Conservation (phyloP, 768 basidiomycete genomes). For the Auricularia sp. region DNA sequence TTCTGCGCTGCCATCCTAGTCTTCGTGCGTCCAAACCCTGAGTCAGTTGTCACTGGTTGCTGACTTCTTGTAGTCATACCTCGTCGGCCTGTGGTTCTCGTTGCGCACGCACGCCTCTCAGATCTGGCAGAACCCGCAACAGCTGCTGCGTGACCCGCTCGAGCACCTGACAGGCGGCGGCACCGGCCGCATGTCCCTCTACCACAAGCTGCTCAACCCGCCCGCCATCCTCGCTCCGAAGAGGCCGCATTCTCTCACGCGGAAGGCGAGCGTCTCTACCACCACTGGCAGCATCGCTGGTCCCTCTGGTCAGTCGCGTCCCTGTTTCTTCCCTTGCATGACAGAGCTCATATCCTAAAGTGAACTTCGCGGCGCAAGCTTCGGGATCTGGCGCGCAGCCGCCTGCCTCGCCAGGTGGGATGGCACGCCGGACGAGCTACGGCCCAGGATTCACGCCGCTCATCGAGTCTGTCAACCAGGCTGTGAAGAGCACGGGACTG, state of each 20-base stretch:
- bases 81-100: constrained; percentile 97
- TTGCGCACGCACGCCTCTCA: constrained; percentile 94
- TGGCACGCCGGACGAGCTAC: constrained; percentile 17
- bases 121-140: constrained; percentile 98
- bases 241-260: constrained; percentile 20
- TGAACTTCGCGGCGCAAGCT: not conserved
- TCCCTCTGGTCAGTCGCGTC: not conserved
- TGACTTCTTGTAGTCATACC: constrained; percentile 60
- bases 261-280: constrained; percentile 36
- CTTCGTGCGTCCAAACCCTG: constrained; percentile 49
- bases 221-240: constrained; percentile 13
- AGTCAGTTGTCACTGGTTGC: constrained; percentile 6
- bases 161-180: constrained; percentile 36
- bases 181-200: constrained; percentile 46
- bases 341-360: too few relatives aligned
- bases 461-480: constrained; percentile 67
- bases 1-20: constrained; percentile 85
- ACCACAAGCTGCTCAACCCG: constrained; percentile 46
- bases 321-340: not conserved
- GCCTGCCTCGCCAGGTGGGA: constrained; percentile 12
- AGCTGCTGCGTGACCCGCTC: constrained; percentile 49
- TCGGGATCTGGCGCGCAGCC: constrained; percentile 27
- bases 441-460: constrained; percentile 44
- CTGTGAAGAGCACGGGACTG: constrained; percentile 51
- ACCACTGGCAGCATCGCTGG: constrained; percentile 15